Evolutionary conservation across 331 rosid species (phyloP), one percentile per base, ranked within the genome.

Genomic region (Quercus lobata): DNA sequence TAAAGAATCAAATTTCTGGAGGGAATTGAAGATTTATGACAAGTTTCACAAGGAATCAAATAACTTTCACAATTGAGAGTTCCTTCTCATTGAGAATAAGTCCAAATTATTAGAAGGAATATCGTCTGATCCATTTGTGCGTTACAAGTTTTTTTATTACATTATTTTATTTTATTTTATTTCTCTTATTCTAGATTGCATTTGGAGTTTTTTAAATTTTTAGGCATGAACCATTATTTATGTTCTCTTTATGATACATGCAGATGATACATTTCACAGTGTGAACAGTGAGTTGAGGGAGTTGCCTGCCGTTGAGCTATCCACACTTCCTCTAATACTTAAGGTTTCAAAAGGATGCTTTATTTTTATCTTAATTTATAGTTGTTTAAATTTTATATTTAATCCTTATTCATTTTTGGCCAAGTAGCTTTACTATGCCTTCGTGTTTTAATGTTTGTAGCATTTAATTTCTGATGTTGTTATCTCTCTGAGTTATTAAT

Each of bases 271-370:
- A 75, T 91, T 88, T 87, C 96, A 90, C 78, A 82, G 86, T 80
- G 86, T 87, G 74, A 94, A 84, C 79, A 87, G 93, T 71, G 97
- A 92, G 87, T 82, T 92, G 71, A 94, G 93, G 85, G 98, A 94
- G 79, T 87, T 94, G 87, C 98, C 98, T 71, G 92, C 88, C 18
- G 86, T 94, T 52, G 96, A 90, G 82, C 88, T 92, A 63, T 87
- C 97, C 14, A 91, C 97, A 71, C 97, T 94, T 78, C 97, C 97
- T 56, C 74, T 92, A 76, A 86, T 94, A 80, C 93, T 88, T 41
- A 94, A 94, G 98, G 98, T 94, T 75, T 75, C 76, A 62, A 75
- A 35, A 53, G 57, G 81, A 61, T 85, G 29, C 53, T 29, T 78
- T 55, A 16, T 25, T 57, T 69, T 54, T 78, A 58, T 57, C n/a